Evolutionary conservation across 352 stramenopile genomes (phyloP).

Genomic region (Pythium rishiriense): DNA sequence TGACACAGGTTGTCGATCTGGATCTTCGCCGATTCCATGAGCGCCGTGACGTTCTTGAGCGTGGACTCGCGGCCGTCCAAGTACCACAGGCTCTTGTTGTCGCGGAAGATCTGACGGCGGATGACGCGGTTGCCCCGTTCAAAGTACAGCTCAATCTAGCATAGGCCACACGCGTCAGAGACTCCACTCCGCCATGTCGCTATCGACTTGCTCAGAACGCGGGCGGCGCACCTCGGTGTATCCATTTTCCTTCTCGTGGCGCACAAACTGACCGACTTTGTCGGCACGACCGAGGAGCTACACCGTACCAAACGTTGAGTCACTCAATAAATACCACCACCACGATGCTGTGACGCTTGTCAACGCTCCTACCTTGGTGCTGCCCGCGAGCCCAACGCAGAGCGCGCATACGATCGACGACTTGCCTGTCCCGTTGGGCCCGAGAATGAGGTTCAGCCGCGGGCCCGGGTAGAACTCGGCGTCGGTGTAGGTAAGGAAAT

Average conservation of each 20-base stretch:
- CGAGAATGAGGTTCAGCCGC: slow-evolving; percentile 97
- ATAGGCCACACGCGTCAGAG: slow-evolving; percentile 10
- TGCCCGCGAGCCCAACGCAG: slow-evolving; percentile 94
- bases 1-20: slow-evolving; percentile 99
- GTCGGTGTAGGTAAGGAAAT: slow-evolving; percentile 94
- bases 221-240: slow-evolving; percentile 63
- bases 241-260: slow-evolving; percentile 80
- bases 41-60: slow-evolving; percentile 63
- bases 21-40: slow-evolving; percentile 92
- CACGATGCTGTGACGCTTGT: too few relatives aligned
- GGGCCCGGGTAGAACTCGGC: slow-evolving; percentile 90
- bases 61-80: slow-evolving; percentile 70
- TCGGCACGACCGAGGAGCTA: slow-evolving; percentile 94
- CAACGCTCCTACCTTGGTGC: slow-evolving; percentile 91
- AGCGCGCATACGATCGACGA: slow-evolving; percentile 97
- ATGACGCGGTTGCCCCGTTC: slow-evolving; percentile 80
- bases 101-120: slow-evolving; percentile 89
- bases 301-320: too few relatives aligned
- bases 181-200: neutral
- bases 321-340: too few relatives aligned
- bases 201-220: neutral
- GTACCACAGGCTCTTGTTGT: slow-evolving; percentile 86
- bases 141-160: slow-evolving; percentile 94
- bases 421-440: slow-evolving; percentile 96
- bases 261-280: slow-evolving; percentile 91